Evolutionary conservation across 495 filamentous ascomycete genomes (phyloP).

Genomic region (Penicillium chermesinum): DNA sequence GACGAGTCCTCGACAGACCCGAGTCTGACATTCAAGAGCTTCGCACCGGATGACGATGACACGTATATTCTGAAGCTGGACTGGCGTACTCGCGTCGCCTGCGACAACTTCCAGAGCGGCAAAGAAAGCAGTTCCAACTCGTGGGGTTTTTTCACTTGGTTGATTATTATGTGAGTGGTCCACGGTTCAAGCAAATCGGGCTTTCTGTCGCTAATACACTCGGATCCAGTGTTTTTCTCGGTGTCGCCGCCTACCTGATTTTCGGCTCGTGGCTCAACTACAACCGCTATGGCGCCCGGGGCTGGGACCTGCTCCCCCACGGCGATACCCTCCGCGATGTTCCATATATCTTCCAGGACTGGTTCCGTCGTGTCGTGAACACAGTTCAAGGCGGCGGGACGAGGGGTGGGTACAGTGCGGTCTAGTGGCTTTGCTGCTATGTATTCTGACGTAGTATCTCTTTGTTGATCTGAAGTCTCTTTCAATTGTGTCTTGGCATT

Average conservation of each 20-base stretch:
- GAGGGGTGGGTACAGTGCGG: conserved; percentile 89
- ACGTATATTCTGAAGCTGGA: conserved; percentile 59
- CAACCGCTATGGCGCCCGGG: conserved; percentile 89
- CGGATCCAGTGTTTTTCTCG: conserved; percentile 63
- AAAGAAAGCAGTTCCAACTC: conserved; percentile 39
- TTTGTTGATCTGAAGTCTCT: neutral
- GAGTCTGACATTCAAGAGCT: conserved; percentile 69
- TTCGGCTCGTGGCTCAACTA: conserved; percentile 99
- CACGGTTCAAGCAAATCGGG: neutral
- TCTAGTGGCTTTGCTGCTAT: conserved; percentile 42
- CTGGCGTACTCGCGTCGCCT: conserved; percentile 85
- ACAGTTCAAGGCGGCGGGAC: conserved; percentile 75
- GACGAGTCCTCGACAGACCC: conserved; percentile 34
- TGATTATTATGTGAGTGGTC: conserved; percentile 80
- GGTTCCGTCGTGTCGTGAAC: conserved; percentile 68
- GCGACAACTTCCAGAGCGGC: conserved; percentile 51
- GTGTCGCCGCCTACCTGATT: conserved; percentile 84
- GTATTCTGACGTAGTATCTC: conserved; percentile 1
- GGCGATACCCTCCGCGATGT: conserved; percentile 87
- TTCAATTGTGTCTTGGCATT: neutral
- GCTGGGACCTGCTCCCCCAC: conserved; percentile 94
- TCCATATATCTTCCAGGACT: conserved; percentile 90
- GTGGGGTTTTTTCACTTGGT: conserved; percentile 98
- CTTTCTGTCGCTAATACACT: neutral
- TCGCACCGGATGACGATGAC: conserved; percentile 48